A percentile compares a stretch with the other conserved stretches of the same genome.
Conservation (phyloP, 192 early-diverging fungal species). For the Entomortierella chlamydospora region DNA sequence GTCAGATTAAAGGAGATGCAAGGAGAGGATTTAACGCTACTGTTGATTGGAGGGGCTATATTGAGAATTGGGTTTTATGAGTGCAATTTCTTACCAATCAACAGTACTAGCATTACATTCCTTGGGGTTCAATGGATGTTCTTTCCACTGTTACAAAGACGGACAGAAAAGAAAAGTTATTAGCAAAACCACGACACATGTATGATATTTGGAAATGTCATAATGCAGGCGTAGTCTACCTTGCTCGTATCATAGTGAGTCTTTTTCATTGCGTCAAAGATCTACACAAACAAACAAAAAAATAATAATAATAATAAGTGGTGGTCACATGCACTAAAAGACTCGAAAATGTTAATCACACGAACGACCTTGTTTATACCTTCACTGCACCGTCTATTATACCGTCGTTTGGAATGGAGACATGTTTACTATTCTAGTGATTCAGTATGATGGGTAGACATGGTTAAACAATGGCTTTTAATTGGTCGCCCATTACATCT, state of each 20-base stretch:
- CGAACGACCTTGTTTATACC: too few species aligned
- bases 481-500: too few species aligned
- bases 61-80: too few species aligned
- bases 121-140: slow-evolving; percentile 69
- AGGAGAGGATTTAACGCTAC: too few species aligned
- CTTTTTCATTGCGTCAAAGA: slow-evolving; percentile 71
- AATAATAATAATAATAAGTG: neutral
- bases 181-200: too few species aligned
- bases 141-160: slow-evolving; percentile 30
- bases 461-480: too few species aligned
- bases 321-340: too few species aligned
- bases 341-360: too few species aligned
- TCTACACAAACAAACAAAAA: slow-evolving; percentile 36
- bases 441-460: neutral
- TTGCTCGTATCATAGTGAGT: slow-evolving; percentile 64
- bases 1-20: neutral
- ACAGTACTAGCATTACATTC: slow-evolving; percentile 64
- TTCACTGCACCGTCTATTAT: slow-evolving; percentile 60
- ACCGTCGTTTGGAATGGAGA: slow-evolving; percentile 66
- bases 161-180: neutral
- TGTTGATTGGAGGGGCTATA: too few species aligned
- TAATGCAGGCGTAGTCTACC: too few species aligned
- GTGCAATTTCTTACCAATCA: slow-evolving; percentile 74
- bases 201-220: too few species aligned
- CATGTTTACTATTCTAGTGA: slow-evolving; percentile 66